Evolutionary conservation across 805 yeast genomes (phyloP), one percentile per base, ranked within the genome.

Genomic region (Yamadazyma nakazawae): DNA sequence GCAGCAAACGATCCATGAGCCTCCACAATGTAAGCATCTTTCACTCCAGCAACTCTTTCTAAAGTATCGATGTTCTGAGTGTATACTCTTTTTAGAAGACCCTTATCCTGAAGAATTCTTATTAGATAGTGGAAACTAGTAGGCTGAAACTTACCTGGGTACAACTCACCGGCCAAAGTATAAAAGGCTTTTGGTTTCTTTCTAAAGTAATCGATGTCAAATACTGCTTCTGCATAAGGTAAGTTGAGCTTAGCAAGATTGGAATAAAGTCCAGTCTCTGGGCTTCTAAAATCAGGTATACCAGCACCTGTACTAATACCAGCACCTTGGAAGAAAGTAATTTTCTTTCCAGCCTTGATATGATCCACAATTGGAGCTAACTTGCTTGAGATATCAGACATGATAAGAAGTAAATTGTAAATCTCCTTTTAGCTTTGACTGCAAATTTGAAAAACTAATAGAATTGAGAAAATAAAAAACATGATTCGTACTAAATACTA

Each of bases 171-270:
- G 0, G 96, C 95, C 43, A 92, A 70, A 0, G 86, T 80, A 59
- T 87, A 90, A 60, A 92, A 92, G 0, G 97, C 94, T 49, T 79
- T 74, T 0, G 98, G 98, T 43, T 79, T 77, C 46, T 85, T 72
- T 39, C 75, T 68, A 64, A 89, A 88, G 61, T 79, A 92, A 16
- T 84, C 91, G 36, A 92, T 84, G 60, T 91, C 97, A 62, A 92
- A 92, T 1, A 92, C 97, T 0, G 97, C 97, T 61, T 92, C 99
- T 0, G 97, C 94, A 61, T 80, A 90, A 5, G 98, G 98, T 41
- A 92, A 69, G 31, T 87, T 75, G 34, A 91, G 72, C 52, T 80
- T 75, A 17, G 84, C 74, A 43, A 92, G 70, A 61, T 92, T 92
- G 52, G 90, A 80, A 58, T 92, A 92, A 6, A 92, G 75, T 0